phyloP scores from a whole-genome alignment of 495 filamentous ascomycete species.

The Aspergillus olivimuriae region DNA sequence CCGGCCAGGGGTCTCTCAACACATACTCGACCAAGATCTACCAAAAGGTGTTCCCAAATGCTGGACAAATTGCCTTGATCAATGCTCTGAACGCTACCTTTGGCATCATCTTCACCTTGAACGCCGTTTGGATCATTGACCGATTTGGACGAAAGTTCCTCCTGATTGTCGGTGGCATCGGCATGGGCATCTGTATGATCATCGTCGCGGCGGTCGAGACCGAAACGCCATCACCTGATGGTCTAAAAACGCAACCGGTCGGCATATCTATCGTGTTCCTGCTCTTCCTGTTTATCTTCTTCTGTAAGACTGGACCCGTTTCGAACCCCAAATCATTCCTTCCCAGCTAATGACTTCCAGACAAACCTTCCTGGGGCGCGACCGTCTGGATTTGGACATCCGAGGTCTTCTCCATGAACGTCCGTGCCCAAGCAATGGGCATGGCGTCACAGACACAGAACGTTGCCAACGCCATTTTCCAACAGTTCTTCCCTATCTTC shows the following conservation, averaged over 20 bases:
- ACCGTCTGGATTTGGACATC: slow-evolving; percentile 64
- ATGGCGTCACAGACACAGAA: slow-evolving; percentile 64
- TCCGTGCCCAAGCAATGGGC: slow-evolving; percentile 60
- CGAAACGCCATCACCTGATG: slow-evolving; percentile 44
- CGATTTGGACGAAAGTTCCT: slow-evolving; percentile 62
- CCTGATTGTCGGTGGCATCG: slow-evolving; percentile 60
- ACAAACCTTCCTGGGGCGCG: slow-evolving; percentile 63
- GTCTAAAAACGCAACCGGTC: slow-evolving; percentile 48
- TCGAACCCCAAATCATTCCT: not conserved
- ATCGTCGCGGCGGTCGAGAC: slow-evolving; percentile 61
- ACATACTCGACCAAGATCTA: slow-evolving; percentile 59
- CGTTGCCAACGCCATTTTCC: slow-evolving; percentile 57
- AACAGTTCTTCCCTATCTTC: slow-evolving; percentile 64
- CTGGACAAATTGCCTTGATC: slow-evolving; percentile 55
- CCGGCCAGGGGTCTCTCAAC: slow-evolving; percentile 57
- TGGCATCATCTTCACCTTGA: slow-evolving; percentile 56
- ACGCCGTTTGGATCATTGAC: slow-evolving; percentile 66
- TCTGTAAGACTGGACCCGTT: slow-evolving; percentile 51
- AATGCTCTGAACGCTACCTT: slow-evolving; percentile 68
- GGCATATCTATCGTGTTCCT: slow-evolving; percentile 59
- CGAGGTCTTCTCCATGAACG: slow-evolving; percentile 61
- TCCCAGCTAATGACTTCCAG: slow-evolving; percentile 8
- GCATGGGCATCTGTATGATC: slow-evolving; percentile 65
- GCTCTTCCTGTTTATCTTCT: slow-evolving; percentile 59
- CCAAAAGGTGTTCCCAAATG: slow-evolving; percentile 52